Conservation (phyloP, 176 grass and related monocot genomes). For the Typha latifolia region DNA sequence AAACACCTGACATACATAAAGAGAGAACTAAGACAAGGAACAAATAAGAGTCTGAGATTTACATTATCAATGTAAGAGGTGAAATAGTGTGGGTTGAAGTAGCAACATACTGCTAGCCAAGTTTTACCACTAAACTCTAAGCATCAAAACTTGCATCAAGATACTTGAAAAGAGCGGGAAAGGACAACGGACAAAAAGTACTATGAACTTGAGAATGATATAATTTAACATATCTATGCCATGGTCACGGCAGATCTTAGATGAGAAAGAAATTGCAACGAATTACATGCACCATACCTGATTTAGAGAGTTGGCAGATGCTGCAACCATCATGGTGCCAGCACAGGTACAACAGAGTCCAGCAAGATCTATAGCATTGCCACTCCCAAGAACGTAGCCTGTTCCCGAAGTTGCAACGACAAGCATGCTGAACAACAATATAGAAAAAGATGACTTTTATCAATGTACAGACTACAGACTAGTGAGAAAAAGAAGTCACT, state of each 20-base stretch:
- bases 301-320: slow-evolving; percentile 91
- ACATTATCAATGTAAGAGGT: neutral
- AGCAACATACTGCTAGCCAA: too few relatives aligned
- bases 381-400: slow-evolving; percentile 91
- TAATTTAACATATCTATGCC: too few relatives aligned
- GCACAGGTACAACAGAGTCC: slow-evolving; percentile 86
- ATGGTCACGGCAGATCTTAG: too few relatives aligned
- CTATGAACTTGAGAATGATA: too few relatives aligned
- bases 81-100: neutral
- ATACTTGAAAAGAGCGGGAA: too few relatives aligned
- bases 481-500: neutral
- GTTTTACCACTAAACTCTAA: too few relatives aligned
- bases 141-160: too few relatives aligned
- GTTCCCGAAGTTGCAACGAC: slow-evolving; percentile 95
- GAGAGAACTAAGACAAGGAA: neutral
- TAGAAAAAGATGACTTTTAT: neutral
- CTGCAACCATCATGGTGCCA: slow-evolving; percentile 99
- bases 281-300: slow-evolving; percentile 35
- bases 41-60: neutral
- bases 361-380: slow-evolving; percentile 51
- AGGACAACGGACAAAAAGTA: too few relatives aligned
- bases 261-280: too few relatives aligned
- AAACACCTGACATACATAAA: slow-evolving; percentile 32
- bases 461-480: neutral
- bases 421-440: slow-evolving; percentile 54